A percentile compares a stretch with the other conserved stretches of the same genome.
Conservation (phyloP, 176 grass and related monocot genomes). For the Musa troglodytarum region DNA sequence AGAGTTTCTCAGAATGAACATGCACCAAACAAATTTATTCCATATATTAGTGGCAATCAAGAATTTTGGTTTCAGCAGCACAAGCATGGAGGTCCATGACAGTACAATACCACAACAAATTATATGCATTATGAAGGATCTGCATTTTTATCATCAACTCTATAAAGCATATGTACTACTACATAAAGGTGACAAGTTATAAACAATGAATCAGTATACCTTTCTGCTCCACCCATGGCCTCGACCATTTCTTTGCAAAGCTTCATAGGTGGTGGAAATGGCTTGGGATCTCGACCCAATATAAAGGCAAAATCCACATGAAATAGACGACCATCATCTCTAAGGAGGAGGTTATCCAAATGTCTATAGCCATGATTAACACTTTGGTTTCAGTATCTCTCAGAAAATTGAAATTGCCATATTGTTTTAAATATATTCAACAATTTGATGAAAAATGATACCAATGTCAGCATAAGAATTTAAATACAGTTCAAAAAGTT, state of each 20-base stretch:
- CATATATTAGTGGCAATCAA: too few relatives aligned
- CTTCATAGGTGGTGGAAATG: constrained; percentile 98
- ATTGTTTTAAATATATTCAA: too few relatives aligned
- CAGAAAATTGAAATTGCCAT: constrained; percentile 1
- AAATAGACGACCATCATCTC: constrained; percentile 87
- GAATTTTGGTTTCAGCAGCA: too few relatives aligned
- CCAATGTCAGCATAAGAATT: too few relatives aligned
- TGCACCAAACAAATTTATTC: too few relatives aligned
- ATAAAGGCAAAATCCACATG: constrained; percentile 98
- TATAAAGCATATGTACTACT: too few relatives aligned
- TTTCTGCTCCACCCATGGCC: constrained; percentile 97
- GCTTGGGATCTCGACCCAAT: constrained; percentile 93
- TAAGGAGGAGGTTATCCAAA: constrained; percentile 95
- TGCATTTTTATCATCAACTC: too few relatives aligned
- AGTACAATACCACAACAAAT: not conserved
- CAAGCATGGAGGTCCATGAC: too few relatives aligned
- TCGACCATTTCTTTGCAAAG: constrained; percentile 99
- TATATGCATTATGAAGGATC: not conserved
- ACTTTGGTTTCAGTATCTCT: constrained; percentile 23
- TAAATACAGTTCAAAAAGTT: too few relatives aligned
- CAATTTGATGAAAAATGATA: too few relatives aligned
- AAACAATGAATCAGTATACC: constrained; percentile 23
- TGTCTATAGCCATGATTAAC: constrained; percentile 43
- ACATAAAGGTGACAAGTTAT: not conserved
- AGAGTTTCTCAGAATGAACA: too few relatives aligned